Conservation (phyloP, 2,329 filamentous ascomycete genomes). For the Talaromyces sp. region DNA sequence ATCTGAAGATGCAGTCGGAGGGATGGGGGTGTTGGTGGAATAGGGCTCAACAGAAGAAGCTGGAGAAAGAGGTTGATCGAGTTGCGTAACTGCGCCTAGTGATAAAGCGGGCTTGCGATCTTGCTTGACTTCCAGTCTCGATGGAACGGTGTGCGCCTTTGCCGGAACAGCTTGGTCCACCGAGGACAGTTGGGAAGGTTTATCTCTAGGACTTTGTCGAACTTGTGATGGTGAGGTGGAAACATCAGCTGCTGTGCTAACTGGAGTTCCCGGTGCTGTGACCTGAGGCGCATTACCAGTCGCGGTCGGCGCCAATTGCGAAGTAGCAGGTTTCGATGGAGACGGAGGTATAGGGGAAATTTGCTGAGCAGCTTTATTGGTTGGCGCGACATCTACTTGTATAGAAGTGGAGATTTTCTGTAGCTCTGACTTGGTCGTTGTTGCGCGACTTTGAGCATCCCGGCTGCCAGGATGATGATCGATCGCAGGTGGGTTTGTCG, state of each 20-base stretch:
- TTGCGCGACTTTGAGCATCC: neutral
- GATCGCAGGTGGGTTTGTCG: neutral
- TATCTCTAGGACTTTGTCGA: constrained; percentile 14
- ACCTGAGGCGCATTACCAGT: constrained; percentile 4
- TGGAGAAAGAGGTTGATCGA: constrained; percentile 42
- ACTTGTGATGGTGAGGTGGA: constrained; percentile 17
- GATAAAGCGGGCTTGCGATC: constrained; percentile 24
- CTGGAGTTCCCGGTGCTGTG: constrained; percentile 19
- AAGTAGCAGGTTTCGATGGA: constrained; percentile 4
- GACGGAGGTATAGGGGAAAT: constrained; percentile 13
- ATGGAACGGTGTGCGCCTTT: constrained; percentile 5
- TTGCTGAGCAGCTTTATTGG: constrained; percentile 1
- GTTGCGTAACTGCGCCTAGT: constrained; percentile 18
- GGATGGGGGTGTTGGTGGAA: constrained; percentile 67
- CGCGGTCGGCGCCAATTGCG: neutral
- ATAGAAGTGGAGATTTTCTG: constrained; percentile 16
- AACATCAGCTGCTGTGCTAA: constrained; percentile 17
- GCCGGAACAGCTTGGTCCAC: constrained; percentile 13
- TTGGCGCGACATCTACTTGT: constrained; percentile 16
- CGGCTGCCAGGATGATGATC: neutral
- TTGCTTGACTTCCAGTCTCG: constrained; percentile 21
- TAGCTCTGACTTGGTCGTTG: constrained; percentile 2
- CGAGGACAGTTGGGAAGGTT: neutral
- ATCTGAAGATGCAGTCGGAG: constrained; percentile 64
- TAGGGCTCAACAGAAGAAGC: constrained; percentile 64